Base-by-base conservation (phyloP, 345 rosid genomes). In the Erucastrum elatum region DNA sequence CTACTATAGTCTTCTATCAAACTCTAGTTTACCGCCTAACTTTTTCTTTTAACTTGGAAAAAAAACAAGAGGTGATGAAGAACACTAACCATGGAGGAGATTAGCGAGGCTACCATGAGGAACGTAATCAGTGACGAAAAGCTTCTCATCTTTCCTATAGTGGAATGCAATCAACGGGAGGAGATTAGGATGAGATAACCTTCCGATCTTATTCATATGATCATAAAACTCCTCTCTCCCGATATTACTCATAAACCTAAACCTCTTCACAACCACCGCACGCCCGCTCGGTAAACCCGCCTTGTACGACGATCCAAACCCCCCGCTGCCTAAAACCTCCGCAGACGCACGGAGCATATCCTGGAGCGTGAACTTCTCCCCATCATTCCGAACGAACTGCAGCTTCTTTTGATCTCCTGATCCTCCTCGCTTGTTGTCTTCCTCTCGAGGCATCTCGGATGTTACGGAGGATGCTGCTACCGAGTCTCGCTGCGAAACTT, bases 341-440 rank as follows among this genome's bases (percentile, higher is more conserved):
- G 97, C 97, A 0, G 97, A 89, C 0, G 97, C 91, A 67, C 92
- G 84, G 1, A 92, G 94, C 70, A 92, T 81, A 64, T 92, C 94
- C 12, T 84, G 92, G 61, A 92, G 80, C 56, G 90, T 91, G 35
- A 94, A 94, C 64, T 44, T 85, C 79, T 86, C 90, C 69, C 80
- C 63, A 30, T 84, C 89, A 37, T 82, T 73, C 59, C 88, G 77
- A 3, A 90, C 85, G 55, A 94, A 94, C 39, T 79, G 72, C 1
- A 94, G 39, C 81, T 87, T 84, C 66, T 84, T 85, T 0, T 66
- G 84, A 9, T 85, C 89, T 2, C 35, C 35, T 33, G 6, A 3
- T 29, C 31, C 35, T 33, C 35, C 73, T 55, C 71, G 70, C 69
- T 61, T 75, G 56, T 72, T 35, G 41, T 68, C 56, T 4, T 76